Evolutionary conservation across 345 rosid species (phyloP), one percentile per base, ranked within the genome.

Genomic region (Ricinus communis): DNA sequence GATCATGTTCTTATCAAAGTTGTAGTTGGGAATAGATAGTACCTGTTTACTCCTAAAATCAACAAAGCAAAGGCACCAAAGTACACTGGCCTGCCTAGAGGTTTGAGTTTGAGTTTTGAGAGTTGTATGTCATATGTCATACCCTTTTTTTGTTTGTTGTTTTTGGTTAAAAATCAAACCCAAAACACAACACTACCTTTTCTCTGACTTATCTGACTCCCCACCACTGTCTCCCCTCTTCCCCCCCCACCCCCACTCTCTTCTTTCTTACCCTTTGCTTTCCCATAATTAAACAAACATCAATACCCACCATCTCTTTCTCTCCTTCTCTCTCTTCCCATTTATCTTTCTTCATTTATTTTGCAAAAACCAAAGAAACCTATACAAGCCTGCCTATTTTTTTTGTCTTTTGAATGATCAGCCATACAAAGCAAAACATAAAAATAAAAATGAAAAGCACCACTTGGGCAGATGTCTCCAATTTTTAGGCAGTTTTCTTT

Each of bases 261-360:
- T 14, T 74, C 81, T 46, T 70, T 74, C 78, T 82, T 75, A 57
- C 89, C n/a, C 80, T 81, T 74, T 80, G 87, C 83, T 88, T 86
- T 84, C 79, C 84, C 84, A 84, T 82, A 81, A 84, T 75, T 77
- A 76, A 80, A 81, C 87, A 76, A 80, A 81, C 87, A 76, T 80
- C 79, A 71, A 64, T 54, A 58, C 67, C 70, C 74, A 57, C 38
- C 70, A 46, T 40, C 76, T 62, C 66, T n/a, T n/a, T n/a, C 36
- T 67, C 58, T 71, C 67, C 82, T 62, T 68, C 5, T 33, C 47
- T 19, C 50, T 33, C n/a, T 45, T 18, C 14, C 33, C 8, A 38
- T 38, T 10, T 58, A 27, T 62, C 77, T 63, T 33, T 71, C 65
- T 71, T 59, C 61, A 55, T 58, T 40, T 63, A 66, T 64, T 73